phyloP scores from a whole-genome alignment of 257 asterid genomes.

The Plantago major region DNA sequence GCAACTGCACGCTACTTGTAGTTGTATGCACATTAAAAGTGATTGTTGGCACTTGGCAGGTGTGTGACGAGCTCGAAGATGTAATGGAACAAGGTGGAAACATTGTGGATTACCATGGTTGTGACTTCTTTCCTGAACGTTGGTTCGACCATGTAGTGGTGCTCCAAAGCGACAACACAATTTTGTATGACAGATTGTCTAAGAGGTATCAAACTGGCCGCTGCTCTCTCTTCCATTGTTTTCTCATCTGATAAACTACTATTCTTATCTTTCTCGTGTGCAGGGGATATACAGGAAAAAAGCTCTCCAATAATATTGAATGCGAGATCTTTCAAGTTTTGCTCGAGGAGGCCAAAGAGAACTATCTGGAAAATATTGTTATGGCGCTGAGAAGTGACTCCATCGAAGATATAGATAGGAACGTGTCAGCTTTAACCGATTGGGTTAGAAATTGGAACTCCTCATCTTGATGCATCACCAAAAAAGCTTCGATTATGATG shows the following conservation, averaged over 20 bases:
- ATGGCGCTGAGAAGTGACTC: constrained; percentile 59
- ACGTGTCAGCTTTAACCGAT: constrained; percentile 43
- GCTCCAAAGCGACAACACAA: constrained; percentile 70
- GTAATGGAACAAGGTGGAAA: constrained; percentile 89
- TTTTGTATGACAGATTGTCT: constrained; percentile 70
- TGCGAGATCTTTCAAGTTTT: constrained; percentile 88
- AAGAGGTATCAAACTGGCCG: constrained; percentile 39
- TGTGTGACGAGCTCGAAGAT: constrained; percentile 93
- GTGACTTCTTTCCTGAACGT: constrained; percentile 94
- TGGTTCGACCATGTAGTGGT: constrained; percentile 87
- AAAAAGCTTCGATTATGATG: too few species aligned
- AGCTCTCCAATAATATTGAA: constrained; percentile 78
- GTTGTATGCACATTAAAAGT: not conserved
- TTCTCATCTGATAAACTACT: not conserved
- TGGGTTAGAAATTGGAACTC: constrained; percentile 69
- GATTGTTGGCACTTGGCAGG: constrained; percentile 29
- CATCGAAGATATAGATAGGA: constrained; percentile 53
- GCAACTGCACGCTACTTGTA: too few species aligned
- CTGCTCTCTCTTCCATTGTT: not conserved
- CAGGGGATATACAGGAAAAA: constrained; percentile 81
- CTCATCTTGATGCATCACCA: constrained; percentile 21
- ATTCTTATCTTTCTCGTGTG: not conserved
- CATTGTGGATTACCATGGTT: constrained; percentile 95
- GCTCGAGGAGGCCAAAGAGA: constrained; percentile 85
- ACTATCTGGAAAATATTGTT: constrained; percentile 71